These are phyloP conservation scores for Toxicodendron radicans DNA, from an alignment of 345 rosid genomes.

Conservation along the genomic window DNA sequence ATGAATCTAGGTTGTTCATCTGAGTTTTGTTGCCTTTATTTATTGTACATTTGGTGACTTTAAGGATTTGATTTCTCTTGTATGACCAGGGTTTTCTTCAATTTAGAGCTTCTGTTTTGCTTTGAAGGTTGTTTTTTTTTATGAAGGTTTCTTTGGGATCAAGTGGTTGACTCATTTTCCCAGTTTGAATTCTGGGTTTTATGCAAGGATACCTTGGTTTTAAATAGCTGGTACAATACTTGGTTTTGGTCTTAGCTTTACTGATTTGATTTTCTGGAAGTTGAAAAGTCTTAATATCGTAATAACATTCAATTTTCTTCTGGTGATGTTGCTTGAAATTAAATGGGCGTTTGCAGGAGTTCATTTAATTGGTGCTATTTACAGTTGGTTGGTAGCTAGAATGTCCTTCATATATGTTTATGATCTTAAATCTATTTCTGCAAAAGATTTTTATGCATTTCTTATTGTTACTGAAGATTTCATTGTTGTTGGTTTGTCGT, in stretches of 20 bases:
- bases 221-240: not conserved
- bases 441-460: not conserved
- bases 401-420: not conserved
- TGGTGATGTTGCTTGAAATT: conserved; percentile 7
- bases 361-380: not conserved
- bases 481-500: not conserved
- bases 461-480: not conserved
- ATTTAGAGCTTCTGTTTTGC: not conserved
- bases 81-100: not conserved
- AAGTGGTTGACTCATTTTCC: not conserved
- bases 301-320: not conserved
- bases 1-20: not conserved
- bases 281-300: not conserved
- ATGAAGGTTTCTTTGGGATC: not conserved
- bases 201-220: not conserved
- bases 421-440: not conserved
- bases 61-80: not conserved
- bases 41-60: not conserved
- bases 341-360: conserved; percentile 3
- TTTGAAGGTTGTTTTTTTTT: not conserved
- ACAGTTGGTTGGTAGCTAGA: not conserved
- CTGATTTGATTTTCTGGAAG: not conserved
- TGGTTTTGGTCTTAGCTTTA: not conserved
- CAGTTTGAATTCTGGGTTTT: conserved; percentile 1
- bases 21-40: no score